These are phyloP conservation scores for Emmonsia crescens DNA, from an alignment of 2,329 filamentous ascomycete genomes.

Conservation along the genomic window DNA sequence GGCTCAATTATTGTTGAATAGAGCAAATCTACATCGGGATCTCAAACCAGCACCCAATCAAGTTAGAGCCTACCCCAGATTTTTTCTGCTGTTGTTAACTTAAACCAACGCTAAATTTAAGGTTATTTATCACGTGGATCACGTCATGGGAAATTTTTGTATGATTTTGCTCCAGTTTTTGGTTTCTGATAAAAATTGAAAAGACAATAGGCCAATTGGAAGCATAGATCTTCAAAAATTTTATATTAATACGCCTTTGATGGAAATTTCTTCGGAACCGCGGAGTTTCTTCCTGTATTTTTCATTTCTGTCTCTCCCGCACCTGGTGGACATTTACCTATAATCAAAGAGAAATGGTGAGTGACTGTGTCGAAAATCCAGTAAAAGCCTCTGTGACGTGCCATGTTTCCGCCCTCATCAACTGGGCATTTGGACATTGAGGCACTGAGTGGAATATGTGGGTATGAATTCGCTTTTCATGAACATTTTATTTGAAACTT, in stretches of 20 bases:
- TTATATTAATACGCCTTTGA: neutral
- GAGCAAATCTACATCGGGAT: too few species aligned
- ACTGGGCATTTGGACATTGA: slow-evolving; percentile 64
- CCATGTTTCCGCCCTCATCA: slow-evolving; percentile 28
- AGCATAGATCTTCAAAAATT: neutral
- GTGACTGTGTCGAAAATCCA: neutral
- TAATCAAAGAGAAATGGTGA: too few species aligned
- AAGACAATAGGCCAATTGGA: neutral
- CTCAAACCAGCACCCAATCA: neutral
- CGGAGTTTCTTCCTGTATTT: neutral
- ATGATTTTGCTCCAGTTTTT: neutral
- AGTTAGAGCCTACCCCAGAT: neutral
- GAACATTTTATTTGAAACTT: neutral
- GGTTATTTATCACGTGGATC: neutral
- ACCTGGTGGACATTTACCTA: neutral
- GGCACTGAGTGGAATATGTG: slow-evolving; percentile 84
- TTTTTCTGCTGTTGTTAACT: too few species aligned
- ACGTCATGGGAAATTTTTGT: neutral
- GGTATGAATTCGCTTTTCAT: slow-evolving; percentile 38
- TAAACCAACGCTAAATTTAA: neutral
- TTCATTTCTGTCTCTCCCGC: neutral
- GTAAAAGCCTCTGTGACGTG: neutral
- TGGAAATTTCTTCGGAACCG: neutral
- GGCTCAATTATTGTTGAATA: too few species aligned
- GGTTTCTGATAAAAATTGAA: neutral